Conservation (phyloP, 352 stramenopile genomes). For the Halophytophthora polymorphica region DNA sequence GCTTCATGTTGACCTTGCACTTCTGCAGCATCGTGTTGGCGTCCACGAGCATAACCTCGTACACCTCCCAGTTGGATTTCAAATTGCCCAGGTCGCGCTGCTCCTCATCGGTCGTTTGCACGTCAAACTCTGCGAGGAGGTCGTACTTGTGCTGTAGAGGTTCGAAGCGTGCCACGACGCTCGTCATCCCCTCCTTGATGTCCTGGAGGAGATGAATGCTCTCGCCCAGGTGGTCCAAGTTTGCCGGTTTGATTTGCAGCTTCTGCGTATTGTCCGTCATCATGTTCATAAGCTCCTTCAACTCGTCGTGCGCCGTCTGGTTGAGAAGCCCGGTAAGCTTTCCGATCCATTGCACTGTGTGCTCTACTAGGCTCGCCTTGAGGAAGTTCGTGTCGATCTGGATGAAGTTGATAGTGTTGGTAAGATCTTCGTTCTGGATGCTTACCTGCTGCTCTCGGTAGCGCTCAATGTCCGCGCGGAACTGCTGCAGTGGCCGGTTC, state of each 20-base stretch:
- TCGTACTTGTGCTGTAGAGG: slow-evolving; percentile 87
- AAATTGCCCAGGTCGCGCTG: slow-evolving; percentile 68
- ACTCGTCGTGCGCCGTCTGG: slow-evolving; percentile 86
- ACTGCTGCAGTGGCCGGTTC: slow-evolving; percentile 90
- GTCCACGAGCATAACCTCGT: slow-evolving; percentile 81
- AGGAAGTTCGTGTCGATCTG: slow-evolving; percentile 93
- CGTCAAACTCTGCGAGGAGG: slow-evolving; percentile 84
- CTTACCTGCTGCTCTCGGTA: slow-evolving; percentile 90
- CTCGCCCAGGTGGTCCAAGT: slow-evolving; percentile 90
- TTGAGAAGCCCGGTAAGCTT: slow-evolving; percentile 92
- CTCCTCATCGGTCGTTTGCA: slow-evolving; percentile 87
- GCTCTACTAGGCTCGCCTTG: slow-evolving; percentile 89
- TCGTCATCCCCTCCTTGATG: slow-evolving; percentile 75
- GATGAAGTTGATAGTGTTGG: slow-evolving; percentile 94
- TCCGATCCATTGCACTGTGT: slow-evolving; percentile 92
- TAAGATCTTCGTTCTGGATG: slow-evolving; percentile 91
- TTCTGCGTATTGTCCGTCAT: slow-evolving; percentile 88
- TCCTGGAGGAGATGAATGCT: slow-evolving; percentile 89
- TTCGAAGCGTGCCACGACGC: slow-evolving; percentile 77
- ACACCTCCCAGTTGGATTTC: slow-evolving; percentile 77
- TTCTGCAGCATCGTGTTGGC: slow-evolving; percentile 90
- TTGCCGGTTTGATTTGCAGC: slow-evolving; percentile 78
- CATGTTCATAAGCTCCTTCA: slow-evolving; percentile 84
- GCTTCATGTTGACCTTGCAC: slow-evolving; percentile 94
- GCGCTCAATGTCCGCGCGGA: slow-evolving; percentile 90